Evolutionary conservation across 768 basidiomycete species (phyloP), one percentile per base, ranked within the genome.

Genomic region (Auricularia auricula-judae): DNA sequence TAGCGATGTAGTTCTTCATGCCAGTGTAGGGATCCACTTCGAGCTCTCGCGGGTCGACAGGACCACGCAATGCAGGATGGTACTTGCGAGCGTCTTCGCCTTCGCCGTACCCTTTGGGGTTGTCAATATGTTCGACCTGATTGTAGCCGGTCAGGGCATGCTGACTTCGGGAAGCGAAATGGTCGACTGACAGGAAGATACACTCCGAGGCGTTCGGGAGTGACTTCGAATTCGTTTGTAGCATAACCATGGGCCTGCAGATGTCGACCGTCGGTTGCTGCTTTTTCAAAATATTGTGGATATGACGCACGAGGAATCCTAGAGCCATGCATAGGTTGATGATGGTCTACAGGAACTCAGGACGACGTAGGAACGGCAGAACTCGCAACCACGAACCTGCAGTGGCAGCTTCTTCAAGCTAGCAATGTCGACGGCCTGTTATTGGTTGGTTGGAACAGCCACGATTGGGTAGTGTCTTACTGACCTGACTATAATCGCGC

Each of bases 1-100:
- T 95, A 0, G 91, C 91, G 66, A 95, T 94, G 74, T 91, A 92
- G 69, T 94, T 98, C 79, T 95, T 95, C 93, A 98, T 95, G 2
- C 93, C 95, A 0, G 89, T 91, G 14, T 80, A 76, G 0, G 82
- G 84, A 72, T 98, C 95, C 5, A 98, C 80, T 69, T 94, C 88
- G 0, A 96, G 79, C 71, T 98, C 95, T 42, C 81, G 76, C 0
- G 89, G 89, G 86, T 89, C 85, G 4, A 98, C 87, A 3, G 93
- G 93, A 2, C 85, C 85, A 12, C 95, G 85, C 7, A 98, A 81
- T 21, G 81, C 78, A 0, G 86, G 83, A 70, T 96, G 83, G 69
- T 88, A 92, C 70, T 81, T 80, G 51, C 91, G 79, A 0, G 94
- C 84, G 73, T 98, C 93, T 73, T 91, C 86, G 34, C 87, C 88